Evolutionary conservation across 371 early-diverging fungal genomes (phyloP), one percentile per base, ranked within the genome.

Genomic region (Apophysomyces sp.): DNA sequence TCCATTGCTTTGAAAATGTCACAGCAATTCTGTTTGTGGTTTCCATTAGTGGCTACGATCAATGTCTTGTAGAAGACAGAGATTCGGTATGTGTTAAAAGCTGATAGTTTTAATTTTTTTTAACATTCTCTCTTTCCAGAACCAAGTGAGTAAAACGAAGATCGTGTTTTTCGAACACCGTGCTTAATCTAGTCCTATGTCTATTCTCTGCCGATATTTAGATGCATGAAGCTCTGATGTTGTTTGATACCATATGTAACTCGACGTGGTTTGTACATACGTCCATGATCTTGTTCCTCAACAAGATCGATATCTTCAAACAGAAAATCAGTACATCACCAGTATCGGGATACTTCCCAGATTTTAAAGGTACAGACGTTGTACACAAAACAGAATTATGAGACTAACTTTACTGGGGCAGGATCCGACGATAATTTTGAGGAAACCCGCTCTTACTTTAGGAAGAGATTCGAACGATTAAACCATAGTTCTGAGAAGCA

Each of bases 221-320:
- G 73, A 96, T 97, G 95, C 92, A 94, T 44, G 98, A 98, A 67
- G 94, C 96, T 3, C 76, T 97, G 60, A 94, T 94, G 69, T 80
- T 98, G 36, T 98, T 96, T 70, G 95, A 96, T 77, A 93, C 94
- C 27, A 94, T 96, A 63, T 95, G 95, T 80, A 98, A 98, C 74
- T 91, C 92, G 12, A 85, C 89, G 68, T 96, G 97, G 96, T 96
- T 98, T 73, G 81, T 83, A 39, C 85, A 92, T 53, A 96, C 96
- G 2, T 92, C 94, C 15, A 92, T 97, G 75, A 96, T 98, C 63
- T 81, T 98, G 51, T 94, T 98, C 74, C 71, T 98, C 60, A 98
- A 98, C 87, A 98, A 98, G 81, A 93, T 96, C 55, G 98, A 98
- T 71, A 84, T 97, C 18, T 95, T 98, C 82, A 88, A 86, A 67